Base-by-base conservation (phyloP, 1,284 basidiomycete genomes). In the Microbotryomycetes sp. region DNA sequence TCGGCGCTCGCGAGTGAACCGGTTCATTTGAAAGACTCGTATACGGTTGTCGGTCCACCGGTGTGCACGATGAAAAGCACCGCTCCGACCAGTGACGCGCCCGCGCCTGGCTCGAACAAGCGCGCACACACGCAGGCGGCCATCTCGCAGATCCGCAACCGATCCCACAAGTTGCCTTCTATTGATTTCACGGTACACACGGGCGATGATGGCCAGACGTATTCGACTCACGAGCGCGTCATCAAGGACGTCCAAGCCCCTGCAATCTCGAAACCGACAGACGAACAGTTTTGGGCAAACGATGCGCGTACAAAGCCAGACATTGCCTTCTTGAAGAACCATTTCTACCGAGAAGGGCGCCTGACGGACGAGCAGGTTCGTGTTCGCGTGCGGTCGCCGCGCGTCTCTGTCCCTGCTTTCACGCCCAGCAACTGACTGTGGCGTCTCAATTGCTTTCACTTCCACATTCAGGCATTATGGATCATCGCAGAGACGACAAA, bases 281-380 rank as follows among this genome's bases (percentile, higher is more conserved):
- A 90, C 72, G 89, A 89, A 65, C 91, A 98, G 76, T 97, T 97
- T 82, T 94, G 86, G 78, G 86, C 86, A 61, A 83, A 84, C 52
- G 83, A 84, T 68, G 88, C 92, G 77, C 83, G 83, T 52, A 81
- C 85, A 41, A 93, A 92, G 75, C 91, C 91, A n/a, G 89, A 97
- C 77, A 82, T 97, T 71, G 91, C 90, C 31, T 98, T 94, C 77
- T 81, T 98, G 66, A 98, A 98, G 81, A 97, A 97, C 73, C 94
- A 98, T 78, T 97, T 98, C 74, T 97, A 97, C 76, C 85, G 93
- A 57, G 94, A 97, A 76, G 94, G 94, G 0, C 80, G 91, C 24
- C 41, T 69, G 1, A 69, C 67, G 1, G 67, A 69, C 18, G 67
- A 69, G 18, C 67, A 69, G 59, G 66, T 60, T 26, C 23, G 64